Evolutionary conservation across 306 rosid genomes (phyloP), one percentile per base, ranked within the genome.

Genomic region (Macrotyloma uniflorum): DNA sequence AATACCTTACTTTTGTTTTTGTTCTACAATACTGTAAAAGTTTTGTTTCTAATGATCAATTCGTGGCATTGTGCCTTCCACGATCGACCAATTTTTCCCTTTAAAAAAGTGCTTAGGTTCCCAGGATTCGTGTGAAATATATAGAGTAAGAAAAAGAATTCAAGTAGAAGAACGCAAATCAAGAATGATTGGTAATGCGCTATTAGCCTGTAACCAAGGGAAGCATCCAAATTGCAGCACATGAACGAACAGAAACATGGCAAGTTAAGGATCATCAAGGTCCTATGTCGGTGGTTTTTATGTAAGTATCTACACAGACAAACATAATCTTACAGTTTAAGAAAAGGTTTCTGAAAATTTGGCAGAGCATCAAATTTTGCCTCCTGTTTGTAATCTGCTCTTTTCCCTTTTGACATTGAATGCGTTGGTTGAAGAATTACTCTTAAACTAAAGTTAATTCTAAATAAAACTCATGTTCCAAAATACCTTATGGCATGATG

Each of bases 211-310:
- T 19, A 33, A 36, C 46, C 22, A 70, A 79, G 80, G 78, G 68
- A 83, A 83, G 87, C 84, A 83, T 79, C 81, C 47, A 13, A 74
- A 43, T 22, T 49, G 36, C 57, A 73, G 59, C 61, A 79, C 67
- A 53, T 74, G 78, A 79, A 69, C 46, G 57, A 79, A 75, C 72
- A 69, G 67, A 18, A 64, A 54, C 35, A 51, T 19, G 14, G 35
- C 82, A 82, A 85, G 88, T 82, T 80, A 80, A 80, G 89, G 83
- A 86, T 86, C 84, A 70, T 66, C 20, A 51, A 49, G 45, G 69
- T 19, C 47, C 62, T 26, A 35, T 53, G 70, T 11, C 43, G 45
- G 42, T 9, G 22, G 69, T 78, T 24, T 63, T 50, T 61, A 62
- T 43, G 75, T 2, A 78, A 78, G 72, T 78, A 78, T 36, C 70